Percentiles rank a stretch among this genome's conserved stretches.
Evolutionary conservation across 2,329 filamentous ascomycete genomes (phyloP).

Genomic region (Phyllosticta citribraziliensis): DNA sequence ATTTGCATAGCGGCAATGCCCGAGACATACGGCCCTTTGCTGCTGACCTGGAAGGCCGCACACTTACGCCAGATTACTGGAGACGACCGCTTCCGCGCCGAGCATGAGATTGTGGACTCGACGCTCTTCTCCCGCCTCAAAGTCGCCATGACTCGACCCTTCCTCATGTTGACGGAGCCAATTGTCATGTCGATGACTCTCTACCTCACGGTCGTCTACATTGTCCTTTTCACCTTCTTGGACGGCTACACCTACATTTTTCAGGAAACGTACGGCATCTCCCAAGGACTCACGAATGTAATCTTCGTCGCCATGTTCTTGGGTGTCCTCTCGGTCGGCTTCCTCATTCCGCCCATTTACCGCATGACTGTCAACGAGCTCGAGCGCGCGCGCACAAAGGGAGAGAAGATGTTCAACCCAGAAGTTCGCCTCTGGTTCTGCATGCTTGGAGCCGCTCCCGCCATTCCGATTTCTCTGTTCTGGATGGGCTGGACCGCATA

Average conservation of each 20-base stretch:
- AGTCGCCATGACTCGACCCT: conserved; percentile 11
- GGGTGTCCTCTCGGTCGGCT: conserved; percentile 27
- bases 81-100: conserved; percentile 31
- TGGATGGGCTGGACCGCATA: conserved; percentile 50
- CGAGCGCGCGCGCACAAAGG: conserved; percentile 27
- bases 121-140: conserved; percentile 11
- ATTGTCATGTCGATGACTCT: conserved; percentile 41
- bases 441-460: conserved; percentile 40
- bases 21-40: conserved; percentile 38
- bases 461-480: conserved; percentile 44
- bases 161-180: conserved; percentile 33
- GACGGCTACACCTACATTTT: conserved; percentile 45
- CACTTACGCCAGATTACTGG: conserved; percentile 20
- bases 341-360: conserved; percentile 38
- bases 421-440: conserved; percentile 46
- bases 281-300: conserved; percentile 35
- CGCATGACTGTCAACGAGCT: conserved; percentile 35
- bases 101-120: conserved; percentile 14
- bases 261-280: conserved; percentile 38
- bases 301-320: conserved; percentile 40
- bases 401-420: conserved; percentile 34
- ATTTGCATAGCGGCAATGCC: conserved; percentile 33
- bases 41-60: conserved; percentile 23
- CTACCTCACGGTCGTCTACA: conserved; percentile 45
- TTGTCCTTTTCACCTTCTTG: conserved; percentile 45